These are phyloP conservation scores for Metarhizium sp. DNA, from an alignment of 2,329 filamentous ascomycete species.

Conservation along the genomic window DNA sequence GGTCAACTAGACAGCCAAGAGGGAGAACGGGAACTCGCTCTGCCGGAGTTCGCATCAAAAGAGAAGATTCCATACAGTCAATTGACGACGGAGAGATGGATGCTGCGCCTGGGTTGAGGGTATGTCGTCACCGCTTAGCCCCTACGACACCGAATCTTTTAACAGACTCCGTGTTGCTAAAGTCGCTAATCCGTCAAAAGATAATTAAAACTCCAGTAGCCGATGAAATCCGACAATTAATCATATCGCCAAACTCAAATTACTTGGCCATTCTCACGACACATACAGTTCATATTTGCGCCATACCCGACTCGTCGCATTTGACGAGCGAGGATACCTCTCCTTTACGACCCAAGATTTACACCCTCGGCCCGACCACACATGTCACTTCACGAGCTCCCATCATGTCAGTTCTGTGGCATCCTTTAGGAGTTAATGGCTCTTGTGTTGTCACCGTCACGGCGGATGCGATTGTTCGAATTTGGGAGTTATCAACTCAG, in stretches of 20 bases:
- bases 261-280: constrained; percentile 79
- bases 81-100: constrained; percentile 23
- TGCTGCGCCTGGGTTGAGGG: constrained; percentile 21
- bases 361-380: constrained; percentile 83
- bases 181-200: constrained; percentile 29
- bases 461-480: constrained; percentile 72
- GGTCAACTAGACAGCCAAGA: constrained; percentile 20
- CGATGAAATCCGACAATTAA: constrained; percentile 74
- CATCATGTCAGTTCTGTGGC: constrained; percentile 79
- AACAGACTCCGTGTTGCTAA: constrained; percentile 2
- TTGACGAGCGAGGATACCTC: constrained; percentile 59
- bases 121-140: constrained; percentile 13
- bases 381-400: constrained; percentile 81
- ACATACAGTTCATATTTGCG: constrained; percentile 78
- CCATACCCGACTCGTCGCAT: constrained; percentile 74
- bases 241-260: constrained; percentile 72
- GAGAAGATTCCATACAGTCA: constrained; percentile 33
- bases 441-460: constrained; percentile 83
- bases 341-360: constrained; percentile 72
- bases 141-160: background rate
- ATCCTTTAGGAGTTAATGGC: constrained; percentile 77
- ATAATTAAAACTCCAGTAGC: constrained; percentile 68
- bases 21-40: constrained; percentile 21
- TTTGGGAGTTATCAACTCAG: constrained; percentile 82
- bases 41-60: constrained; percentile 32